Evolutionary conservation across 306 rosid genomes (phyloP), one percentile per base, ranked within the genome.

Genomic region (Cicer bijugum): DNA sequence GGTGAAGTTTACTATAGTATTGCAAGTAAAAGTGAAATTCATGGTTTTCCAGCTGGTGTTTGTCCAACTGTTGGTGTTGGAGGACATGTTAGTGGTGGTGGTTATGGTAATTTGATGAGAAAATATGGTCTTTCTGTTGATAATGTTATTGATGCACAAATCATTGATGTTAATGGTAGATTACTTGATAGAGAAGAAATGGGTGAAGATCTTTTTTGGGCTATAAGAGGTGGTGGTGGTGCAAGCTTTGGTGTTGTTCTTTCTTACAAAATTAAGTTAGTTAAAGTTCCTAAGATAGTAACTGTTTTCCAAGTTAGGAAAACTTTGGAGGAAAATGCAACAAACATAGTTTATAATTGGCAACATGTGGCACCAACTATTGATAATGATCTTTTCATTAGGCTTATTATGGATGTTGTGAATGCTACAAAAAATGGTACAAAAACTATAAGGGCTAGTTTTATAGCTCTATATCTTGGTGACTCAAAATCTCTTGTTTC

Each of bases 161-260:
- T 87, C 0, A 79, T 83, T 0, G 84, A 85, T 63, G 87, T 52
- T 37, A 48, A 87, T 7, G 89, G 91, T 0, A 82, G 75, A 14
- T 58, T 87, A 1, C 87, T 87, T 9, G 73, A 83, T 52, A 79
- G 86, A 65, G 68, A 67, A 59, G 67, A 80, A 0, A 85, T 87
- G 91, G 89, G 86, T 0, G 91, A 85, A 61, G 89, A 87, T 78
- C 68, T 87, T 9, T 87, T 87, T 38, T 87, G 89, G 91, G 91
- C 91, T 7, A 69, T 83, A 4, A 52, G 5, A 69, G 91, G 91
- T 6, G 87, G 87, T 1, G 89, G 89, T 16, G 91, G 86, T 9
- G 84, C 81, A 8, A 87, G 87, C 65, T 87, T 83, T 11, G 87
- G 86, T 6, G 91, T 87, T 3, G 59, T 85, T 1, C 7, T 85